phyloP scores from a whole-genome alignment of 1,139 yeast genomes.

The Zhuliangozyma parablackwelliae region DNA sequence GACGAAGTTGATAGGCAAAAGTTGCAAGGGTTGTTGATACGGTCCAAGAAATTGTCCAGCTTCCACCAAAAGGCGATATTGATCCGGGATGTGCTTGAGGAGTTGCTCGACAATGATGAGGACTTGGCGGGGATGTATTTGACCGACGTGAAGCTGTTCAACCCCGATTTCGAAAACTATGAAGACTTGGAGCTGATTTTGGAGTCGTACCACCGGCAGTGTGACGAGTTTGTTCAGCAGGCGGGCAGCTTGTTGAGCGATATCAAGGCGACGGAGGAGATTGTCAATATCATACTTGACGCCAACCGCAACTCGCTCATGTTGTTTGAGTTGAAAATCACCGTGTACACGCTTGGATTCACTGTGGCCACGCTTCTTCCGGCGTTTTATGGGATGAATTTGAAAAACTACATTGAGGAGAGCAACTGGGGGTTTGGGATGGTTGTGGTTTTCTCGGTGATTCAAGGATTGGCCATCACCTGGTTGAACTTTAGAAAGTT shows the following conservation, averaged over 20 bases:
- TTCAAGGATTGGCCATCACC: constrained; percentile 44
- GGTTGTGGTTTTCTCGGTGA: constrained; percentile 48
- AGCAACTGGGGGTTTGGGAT: constrained; percentile 59
- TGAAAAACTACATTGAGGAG: constrained; percentile 86
- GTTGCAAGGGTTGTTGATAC: constrained; percentile 72
- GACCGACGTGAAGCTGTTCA: constrained; percentile 34
- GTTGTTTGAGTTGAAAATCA: constrained; percentile 79
- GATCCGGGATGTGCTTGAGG: constrained; percentile 82
- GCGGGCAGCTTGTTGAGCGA: constrained; percentile 80
- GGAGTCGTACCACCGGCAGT: constrained; percentile 90
- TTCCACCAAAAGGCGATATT: constrained; percentile 81
- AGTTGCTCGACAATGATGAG: constrained; percentile 81
- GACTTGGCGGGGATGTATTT: constrained; percentile 84
- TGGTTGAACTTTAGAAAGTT: constrained; percentile 45
- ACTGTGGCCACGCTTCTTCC: constrained; percentile 61
- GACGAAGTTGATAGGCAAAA: constrained; percentile 80
- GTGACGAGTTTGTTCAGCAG: constrained; percentile 95
- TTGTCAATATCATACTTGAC: constrained; percentile 89
- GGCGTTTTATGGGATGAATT: constrained; percentile 93
- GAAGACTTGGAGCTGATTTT: constrained; percentile 85
- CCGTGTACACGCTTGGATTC: constrained; percentile 80
- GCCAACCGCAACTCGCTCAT: constrained; percentile 91
- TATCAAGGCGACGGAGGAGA: constrained; percentile 91
- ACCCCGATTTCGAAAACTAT: constrained; percentile 38
- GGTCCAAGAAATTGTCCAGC: constrained; percentile 74